phyloP scores from a whole-genome alignment of 306 rosid species.

The Prinsepia uniflora region DNA sequence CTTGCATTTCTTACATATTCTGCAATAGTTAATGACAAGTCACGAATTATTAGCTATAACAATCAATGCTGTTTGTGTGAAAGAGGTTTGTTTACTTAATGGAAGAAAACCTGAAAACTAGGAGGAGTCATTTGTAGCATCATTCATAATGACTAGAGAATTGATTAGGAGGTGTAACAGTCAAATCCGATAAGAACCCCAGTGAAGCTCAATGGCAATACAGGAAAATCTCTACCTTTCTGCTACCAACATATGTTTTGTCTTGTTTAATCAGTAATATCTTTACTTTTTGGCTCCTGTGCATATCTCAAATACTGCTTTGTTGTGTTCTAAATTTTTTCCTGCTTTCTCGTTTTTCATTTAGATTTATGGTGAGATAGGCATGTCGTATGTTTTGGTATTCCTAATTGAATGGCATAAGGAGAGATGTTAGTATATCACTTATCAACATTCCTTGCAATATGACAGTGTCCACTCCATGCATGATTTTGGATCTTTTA shows the following conservation, averaged over 20 bases:
- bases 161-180: too few species aligned
- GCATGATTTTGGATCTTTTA: not conserved
- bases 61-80: not conserved
- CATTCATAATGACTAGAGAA: too few species aligned
- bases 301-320: not conserved
- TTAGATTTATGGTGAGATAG: not conserved
- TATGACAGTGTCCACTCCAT: constrained; percentile 4
- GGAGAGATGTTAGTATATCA: not conserved
- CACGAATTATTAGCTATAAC: not conserved
- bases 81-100: too few species aligned
- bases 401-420: not conserved
- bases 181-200: not conserved
- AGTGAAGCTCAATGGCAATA: not conserved
- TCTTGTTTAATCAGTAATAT: not conserved
- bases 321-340: not conserved
- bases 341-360: not conserved
- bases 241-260: not conserved
- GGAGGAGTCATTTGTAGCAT: too few species aligned
- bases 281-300: constrained; percentile 6
- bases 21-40: not conserved
- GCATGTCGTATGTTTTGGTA: not conserved
- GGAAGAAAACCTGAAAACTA: too few species aligned
- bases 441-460: not conserved
- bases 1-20: not conserved
- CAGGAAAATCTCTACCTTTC: not conserved